A percentile compares a stretch with the other conserved stretches of the same genome.
These are phyloP conservation scores for Clathrus columnatus DNA, from an alignment of 768 basidiomycete species.

Conservation along the genomic window DNA sequence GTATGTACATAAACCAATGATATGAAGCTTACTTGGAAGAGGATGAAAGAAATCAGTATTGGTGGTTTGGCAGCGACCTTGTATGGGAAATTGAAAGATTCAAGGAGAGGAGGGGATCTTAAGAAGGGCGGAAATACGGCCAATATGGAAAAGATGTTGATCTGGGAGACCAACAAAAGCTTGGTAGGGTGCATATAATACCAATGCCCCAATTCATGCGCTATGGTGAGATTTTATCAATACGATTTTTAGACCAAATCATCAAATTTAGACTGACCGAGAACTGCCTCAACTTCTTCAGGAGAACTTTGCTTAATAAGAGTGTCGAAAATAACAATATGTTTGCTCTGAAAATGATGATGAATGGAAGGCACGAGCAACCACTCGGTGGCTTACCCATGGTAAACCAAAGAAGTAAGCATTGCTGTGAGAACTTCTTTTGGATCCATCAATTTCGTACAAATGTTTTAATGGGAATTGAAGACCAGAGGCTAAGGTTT, in stretches of 20 bases:
- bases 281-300: conserved; percentile 94
- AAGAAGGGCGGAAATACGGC: conserved; percentile 87
- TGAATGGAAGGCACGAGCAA: not conserved
- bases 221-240: conserved; percentile 30
- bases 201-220: conserved; percentile 98
- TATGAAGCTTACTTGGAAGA: conserved; percentile 58
- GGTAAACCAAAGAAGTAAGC: conserved; percentile 99
- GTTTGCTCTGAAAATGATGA: conserved; percentile 54
- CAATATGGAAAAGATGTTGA: conserved; percentile 82
- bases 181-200: conserved; percentile 86
- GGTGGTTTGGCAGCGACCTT: conserved; percentile 57
- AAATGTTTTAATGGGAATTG: conserved; percentile 91
- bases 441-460: conserved; percentile 96
- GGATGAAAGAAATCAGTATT: conserved; percentile 75
- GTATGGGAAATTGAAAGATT: conserved; percentile 73
- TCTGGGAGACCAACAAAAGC: conserved; percentile 74
- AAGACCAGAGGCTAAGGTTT: conserved; percentile 67
- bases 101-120: conserved; percentile 66
- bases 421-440: conserved; percentile 90
- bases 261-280: conserved; percentile 33
- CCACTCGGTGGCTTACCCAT: conserved; percentile 67
- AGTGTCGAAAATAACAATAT: conserved; percentile 96
- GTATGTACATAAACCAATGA: not conserved
- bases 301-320: conserved; percentile 86
- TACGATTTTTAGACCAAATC: not conserved